These are phyloP conservation scores for Jimgerdemannia flammicorona DNA, from an alignment of 192 early-diverging fungal species.

Conservation along the genomic window DNA sequence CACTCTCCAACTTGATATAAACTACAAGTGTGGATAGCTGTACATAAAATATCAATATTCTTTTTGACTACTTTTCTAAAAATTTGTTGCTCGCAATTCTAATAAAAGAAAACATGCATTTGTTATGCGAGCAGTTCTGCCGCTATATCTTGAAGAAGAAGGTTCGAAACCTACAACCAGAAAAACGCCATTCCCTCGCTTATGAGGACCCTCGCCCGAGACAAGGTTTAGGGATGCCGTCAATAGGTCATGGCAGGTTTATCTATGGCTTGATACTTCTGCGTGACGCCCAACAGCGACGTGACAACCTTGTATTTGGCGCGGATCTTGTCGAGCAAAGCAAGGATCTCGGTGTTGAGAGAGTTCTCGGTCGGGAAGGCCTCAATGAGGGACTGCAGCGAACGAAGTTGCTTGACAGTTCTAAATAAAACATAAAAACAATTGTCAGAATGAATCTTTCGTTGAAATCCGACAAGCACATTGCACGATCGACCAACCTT, in stretches of 20 bases:
- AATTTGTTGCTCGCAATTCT: no score
- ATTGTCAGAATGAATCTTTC: background rate
- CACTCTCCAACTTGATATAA: no score
- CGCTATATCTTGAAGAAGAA: no score
- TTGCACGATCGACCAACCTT: conserved; percentile 26
- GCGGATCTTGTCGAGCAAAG: conserved; percentile 46
- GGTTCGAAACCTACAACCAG: no score
- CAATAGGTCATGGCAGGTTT: conserved; percentile 23
- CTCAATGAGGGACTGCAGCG: conserved; percentile 32
- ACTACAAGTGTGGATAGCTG: no score
- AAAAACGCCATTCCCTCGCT: no score
- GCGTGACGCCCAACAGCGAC: conserved; percentile 33
- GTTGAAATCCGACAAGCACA: background rate
- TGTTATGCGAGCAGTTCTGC: no score
- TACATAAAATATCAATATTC: no score
- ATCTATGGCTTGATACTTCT: conserved; percentile 20
- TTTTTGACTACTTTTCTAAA: no score
- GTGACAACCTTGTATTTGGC: conserved; percentile 48
- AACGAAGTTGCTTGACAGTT: conserved; percentile 41
- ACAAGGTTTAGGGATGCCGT: no score
- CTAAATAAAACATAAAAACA: conserved; percentile 13
- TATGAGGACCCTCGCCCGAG: no score
- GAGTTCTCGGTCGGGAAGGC: conserved; percentile 47
- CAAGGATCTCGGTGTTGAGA: conserved; percentile 41
- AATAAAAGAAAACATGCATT: no score